Percentiles rank a stretch among this genome's conserved stretches.
Conservation (phyloP, 108 stramenopile genomes). For the Heterococcus sp. region DNA sequence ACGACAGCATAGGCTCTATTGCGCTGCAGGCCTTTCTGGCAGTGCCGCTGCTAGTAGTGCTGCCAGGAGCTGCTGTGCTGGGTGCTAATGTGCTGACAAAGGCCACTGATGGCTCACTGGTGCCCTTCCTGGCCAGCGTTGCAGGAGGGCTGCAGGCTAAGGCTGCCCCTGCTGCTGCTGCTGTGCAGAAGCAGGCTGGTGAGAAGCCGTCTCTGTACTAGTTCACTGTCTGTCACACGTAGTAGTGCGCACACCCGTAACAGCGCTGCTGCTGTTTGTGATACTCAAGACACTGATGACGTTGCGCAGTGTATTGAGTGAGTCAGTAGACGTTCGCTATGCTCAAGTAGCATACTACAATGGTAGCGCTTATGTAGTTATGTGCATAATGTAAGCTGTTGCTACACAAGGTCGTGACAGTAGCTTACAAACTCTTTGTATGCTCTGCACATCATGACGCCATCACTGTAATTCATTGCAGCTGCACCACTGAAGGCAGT, state of each 20-base stretch:
- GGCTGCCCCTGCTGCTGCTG: neutral
- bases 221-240: neutral
- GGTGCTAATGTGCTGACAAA: constrained; percentile 14
- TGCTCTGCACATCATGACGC: too few relatives aligned
- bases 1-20: constrained; percentile 36
- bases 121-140: neutral
- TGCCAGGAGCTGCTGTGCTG: constrained; percentile 25
- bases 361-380: too few relatives aligned
- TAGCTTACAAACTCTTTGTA: too few relatives aligned
- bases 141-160: neutral
- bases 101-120: neutral
- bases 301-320: neutral
- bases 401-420: too few relatives aligned
- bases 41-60: constrained; percentile 35
- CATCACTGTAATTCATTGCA: too few relatives aligned
- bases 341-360: too few relatives aligned
- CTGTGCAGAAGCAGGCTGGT: neutral
- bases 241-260: neutral
- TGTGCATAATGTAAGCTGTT: too few relatives aligned
- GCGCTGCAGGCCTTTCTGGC: constrained; percentile 48
- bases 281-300: neutral
- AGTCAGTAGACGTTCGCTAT: too few relatives aligned
- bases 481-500: too few relatives aligned
- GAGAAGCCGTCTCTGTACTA: neutral
- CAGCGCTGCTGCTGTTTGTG: neutral